Conservation (phyloP, 768 basidiomycete genomes). For the Tricholoma bakamatsutake region DNA sequence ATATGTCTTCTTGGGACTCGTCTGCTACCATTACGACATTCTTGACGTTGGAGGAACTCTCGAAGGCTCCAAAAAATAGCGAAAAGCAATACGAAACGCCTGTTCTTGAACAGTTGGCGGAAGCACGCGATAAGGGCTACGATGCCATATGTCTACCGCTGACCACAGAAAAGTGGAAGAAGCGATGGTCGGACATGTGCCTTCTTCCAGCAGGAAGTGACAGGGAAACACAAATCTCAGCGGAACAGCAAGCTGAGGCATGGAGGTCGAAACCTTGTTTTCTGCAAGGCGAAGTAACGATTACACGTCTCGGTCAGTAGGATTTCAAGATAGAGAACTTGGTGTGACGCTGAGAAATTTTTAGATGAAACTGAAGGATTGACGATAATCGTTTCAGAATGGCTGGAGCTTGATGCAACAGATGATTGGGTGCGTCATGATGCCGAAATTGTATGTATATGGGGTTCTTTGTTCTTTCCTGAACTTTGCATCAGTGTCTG, state of each 20-base stretch:
- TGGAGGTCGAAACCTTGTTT: slow-evolving; percentile 87
- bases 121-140: slow-evolving; percentile 63
- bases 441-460: slow-evolving; percentile 85
- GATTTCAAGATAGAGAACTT: not conserved
- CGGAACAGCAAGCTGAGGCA: slow-evolving; percentile 66
- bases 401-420: slow-evolving; percentile 89
- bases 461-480: slow-evolving; percentile 6
- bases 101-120: slow-evolving; percentile 43
- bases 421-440: slow-evolving; percentile 96
- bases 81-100: slow-evolving; percentile 34
- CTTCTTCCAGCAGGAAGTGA: slow-evolving; percentile 47
- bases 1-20: slow-evolving; percentile 34
- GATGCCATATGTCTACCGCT: slow-evolving; percentile 76
- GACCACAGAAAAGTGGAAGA: slow-evolving; percentile 83
- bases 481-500: not conserved
- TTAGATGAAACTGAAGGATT: slow-evolving; percentile 71
- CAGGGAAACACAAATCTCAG: slow-evolving; percentile 32
- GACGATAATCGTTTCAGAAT: slow-evolving; percentile 80
- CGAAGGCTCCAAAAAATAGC: not conserved
- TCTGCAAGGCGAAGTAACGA: slow-evolving; percentile 77
- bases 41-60: slow-evolving; percentile 6
- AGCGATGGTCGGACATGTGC: slow-evolving; percentile 89
- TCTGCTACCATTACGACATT: slow-evolving; percentile 17
- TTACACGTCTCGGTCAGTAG: slow-evolving; percentile 79
- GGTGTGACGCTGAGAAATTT: not conserved